These are phyloP conservation scores for Chernovozyma aurita DNA, from an alignment of 1,139 yeast species.

Conservation along the genomic window DNA sequence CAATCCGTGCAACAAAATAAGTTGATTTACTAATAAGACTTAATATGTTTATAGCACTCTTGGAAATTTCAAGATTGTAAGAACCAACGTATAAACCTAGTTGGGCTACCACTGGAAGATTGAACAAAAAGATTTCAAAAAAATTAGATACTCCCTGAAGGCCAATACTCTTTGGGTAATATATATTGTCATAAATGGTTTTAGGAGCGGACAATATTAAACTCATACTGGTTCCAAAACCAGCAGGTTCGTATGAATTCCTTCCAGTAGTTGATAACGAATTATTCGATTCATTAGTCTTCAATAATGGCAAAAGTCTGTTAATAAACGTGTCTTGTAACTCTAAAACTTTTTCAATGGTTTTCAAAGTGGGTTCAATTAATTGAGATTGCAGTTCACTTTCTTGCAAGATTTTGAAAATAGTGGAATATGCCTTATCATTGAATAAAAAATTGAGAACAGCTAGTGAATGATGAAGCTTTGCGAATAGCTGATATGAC, in stretches of 20 bases:
- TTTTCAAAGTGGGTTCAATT: conserved; percentile 9
- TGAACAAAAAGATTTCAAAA: conserved; percentile 66
- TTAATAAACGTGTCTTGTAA: conserved; percentile 44
- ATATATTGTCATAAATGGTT: conserved; percentile 47
- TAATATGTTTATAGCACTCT: conserved; percentile 50
- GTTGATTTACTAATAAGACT: conserved; percentile 46
- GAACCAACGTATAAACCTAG: conserved; percentile 69
- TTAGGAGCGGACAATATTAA: conserved; percentile 21
- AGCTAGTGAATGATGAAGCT: conserved; percentile 67
- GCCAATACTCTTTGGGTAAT: conserved; percentile 50
- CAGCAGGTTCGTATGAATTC: conserved; percentile 7
- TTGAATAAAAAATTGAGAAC: conserved; percentile 59
- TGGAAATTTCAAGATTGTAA: conserved; percentile 44
- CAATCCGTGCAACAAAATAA: conserved; percentile 39
- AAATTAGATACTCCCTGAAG: conserved; percentile 61
- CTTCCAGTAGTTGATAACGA: conserved; percentile 1
- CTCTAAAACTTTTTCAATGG: conserved; percentile 43
- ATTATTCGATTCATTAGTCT: conserved; percentile 13
- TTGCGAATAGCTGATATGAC: conserved; percentile 33
- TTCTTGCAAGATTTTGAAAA: conserved; percentile 45
- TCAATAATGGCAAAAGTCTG: conserved; percentile 26
- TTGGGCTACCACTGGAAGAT: conserved; percentile 65
- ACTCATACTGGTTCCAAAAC: conserved; percentile 25
- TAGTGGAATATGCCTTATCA: conserved; percentile 49
- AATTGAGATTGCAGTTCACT: not conserved